Base-by-base conservation (phyloP, 768 basidiomycete genomes). In the Cyclocybe cylindracea region DNA sequence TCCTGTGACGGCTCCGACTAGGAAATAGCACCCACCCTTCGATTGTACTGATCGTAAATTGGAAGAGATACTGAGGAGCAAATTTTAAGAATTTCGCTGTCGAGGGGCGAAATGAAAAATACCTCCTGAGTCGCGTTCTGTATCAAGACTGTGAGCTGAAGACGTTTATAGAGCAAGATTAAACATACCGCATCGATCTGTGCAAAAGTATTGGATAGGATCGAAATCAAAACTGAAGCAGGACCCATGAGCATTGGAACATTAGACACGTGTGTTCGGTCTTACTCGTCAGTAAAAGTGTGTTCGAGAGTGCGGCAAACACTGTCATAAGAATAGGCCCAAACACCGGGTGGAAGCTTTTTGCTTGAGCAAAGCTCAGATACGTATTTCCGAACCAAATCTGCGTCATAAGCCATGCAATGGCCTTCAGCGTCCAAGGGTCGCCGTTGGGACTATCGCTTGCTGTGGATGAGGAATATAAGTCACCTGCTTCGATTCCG, bases 141-240 rank as follows among this genome's bases (percentile, higher is more conserved):
- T 5, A 43, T 38, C 37, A 38, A 7, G 37, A 4, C 16, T 44
- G 42, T 16, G 42, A 16, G 31, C 44, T n/a, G 39, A 16, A 53
- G 36, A 31, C 18, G 39, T 54, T 38, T 37, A 50, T 18, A 31
- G 48, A 37, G 5, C 14, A n/a, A 19, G 39, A 13, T 40, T 11
- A 51, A 14, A 68, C 76, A 55, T 56, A 78, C 78, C 14, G 85
- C 79, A 67, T 87, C 88, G 52, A 97, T 94, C 44, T 80, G 75
- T 2, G 90, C 89, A 52, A 92, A 93, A 0, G 92, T 94, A 64
- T 94, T 94, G 4, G 93, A 94, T 32, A 97, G 70, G 42, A 95
- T 91, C 7, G 91, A 94, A 53, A 96, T 94, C 41, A 96, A 76
- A 62, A 95, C 77, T 80, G 59, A n/a, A 34, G 46, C 33, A 47